Base-by-base conservation (phyloP, 257 asterid species). In the Verbascum thapsus region DNA sequence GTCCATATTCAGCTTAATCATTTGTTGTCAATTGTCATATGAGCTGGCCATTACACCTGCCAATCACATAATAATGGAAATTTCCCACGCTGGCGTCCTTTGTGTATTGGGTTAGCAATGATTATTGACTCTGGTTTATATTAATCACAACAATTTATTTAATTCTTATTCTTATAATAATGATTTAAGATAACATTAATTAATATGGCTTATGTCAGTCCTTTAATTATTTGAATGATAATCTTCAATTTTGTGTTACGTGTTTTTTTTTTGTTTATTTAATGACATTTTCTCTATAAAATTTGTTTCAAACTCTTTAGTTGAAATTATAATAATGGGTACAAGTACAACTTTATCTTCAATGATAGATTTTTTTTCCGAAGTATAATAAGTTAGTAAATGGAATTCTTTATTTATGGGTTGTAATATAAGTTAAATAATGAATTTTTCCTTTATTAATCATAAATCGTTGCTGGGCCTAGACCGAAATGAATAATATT, bases 61-160 rank as follows among this genome's bases (percentile, higher is more conserved):
- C 60, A 35, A 34, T 66, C 13, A 15, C 66, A 60, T 37, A 45
- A n/a, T n/a, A n/a, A 59, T 53, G 12, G 13, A 53, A 45, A 44
- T n/a, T 8, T 18, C 10, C 68, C 69, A 60, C 56, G 73, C 66
- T 66, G 69, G 69, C 60, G 37, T 65, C 60, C 26, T 23, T 40
- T 39, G 16, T 50, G 11, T 8, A 42, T 7, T n/a, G n/a, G 8
- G 22, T 20, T 26, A 52, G 44, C 35, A 20, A 60, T 61, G 53
- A 72, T 66, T 72, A 53, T 22, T 37, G 42, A 52, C 50, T 53
- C 43, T 43, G 17, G n/a, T 4, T 64, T 38, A 26, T 17, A 26
- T 58, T 41, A 65, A 39, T 59, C 35, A 34, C 51, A 53, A 32
- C 38, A 23, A 42, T 60, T 43, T 20, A 16, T 10, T 9, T 26